Conservation (phyloP, 2,329 filamentous ascomycete genomes). For the Arthroderma sp. region DNA sequence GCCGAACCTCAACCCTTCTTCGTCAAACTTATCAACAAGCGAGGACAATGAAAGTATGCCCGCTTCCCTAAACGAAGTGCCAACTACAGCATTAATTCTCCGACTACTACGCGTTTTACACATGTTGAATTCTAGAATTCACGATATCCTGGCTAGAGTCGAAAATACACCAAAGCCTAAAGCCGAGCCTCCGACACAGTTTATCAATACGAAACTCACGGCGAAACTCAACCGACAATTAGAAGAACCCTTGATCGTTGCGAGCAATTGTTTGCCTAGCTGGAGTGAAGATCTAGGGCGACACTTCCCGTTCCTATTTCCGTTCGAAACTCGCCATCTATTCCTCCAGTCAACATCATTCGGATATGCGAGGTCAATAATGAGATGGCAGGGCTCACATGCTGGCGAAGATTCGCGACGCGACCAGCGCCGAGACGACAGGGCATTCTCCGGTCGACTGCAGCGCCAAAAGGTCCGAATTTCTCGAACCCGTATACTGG, state of each 20-base stretch:
- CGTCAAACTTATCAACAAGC: slow-evolving; percentile 34
- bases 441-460: slow-evolving; percentile 77
- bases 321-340: slow-evolving; percentile 90
- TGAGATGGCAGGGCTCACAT: slow-evolving; percentile 88
- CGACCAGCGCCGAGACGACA: slow-evolving; percentile 72
- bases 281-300: slow-evolving; percentile 95
- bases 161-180: slow-evolving; percentile 58
- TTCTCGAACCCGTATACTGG: slow-evolving; percentile 81
- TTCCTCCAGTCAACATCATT: slow-evolving; percentile 98
- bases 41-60: slow-evolving; percentile 53
- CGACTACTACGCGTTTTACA: slow-evolving; percentile 81
- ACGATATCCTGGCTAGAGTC: slow-evolving; percentile 74
- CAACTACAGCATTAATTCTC: slow-evolving; percentile 74
- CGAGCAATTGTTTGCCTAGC: slow-evolving; percentile 85
- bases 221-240: slow-evolving; percentile 94
- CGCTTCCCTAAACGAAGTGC: slow-evolving; percentile 67
- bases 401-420: slow-evolving; percentile 65
- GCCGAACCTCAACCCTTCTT: slow-evolving; percentile 44
- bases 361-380: slow-evolving; percentile 94
- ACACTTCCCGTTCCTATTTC: slow-evolving; percentile 91
- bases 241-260: slow-evolving; percentile 91
- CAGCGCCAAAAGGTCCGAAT: slow-evolving; percentile 98
- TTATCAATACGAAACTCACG: slow-evolving; percentile 96
- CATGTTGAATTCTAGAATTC: slow-evolving; percentile 81
- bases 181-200: slow-evolving; percentile 75